A percentile compares a stretch with the other conserved stretches of the same genome.
Evolutionary conservation across 1,284 basidiomycete genomes (phyloP).

Genomic region (Moniliella sp.): DNA sequence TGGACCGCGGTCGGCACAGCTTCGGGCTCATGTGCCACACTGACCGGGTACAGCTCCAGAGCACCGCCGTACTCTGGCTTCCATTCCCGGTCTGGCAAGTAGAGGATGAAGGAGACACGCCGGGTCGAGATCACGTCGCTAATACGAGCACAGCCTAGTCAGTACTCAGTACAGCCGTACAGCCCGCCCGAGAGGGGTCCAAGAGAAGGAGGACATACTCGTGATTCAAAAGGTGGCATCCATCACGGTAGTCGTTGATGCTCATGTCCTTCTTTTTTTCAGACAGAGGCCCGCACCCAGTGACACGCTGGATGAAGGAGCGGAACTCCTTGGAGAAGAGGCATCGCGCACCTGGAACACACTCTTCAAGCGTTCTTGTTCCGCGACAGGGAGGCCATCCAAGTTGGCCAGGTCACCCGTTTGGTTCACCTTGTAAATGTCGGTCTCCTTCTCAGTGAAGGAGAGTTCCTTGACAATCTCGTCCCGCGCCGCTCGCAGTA

Average conservation of each 20-base stretch:
- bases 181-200: too few species aligned
- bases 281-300: conserved; percentile 72
- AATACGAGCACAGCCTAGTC: too few species aligned
- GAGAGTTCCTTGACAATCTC: conserved; percentile 62
- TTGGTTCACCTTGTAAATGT: conserved; percentile 97
- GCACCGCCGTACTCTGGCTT: conserved; percentile 70
- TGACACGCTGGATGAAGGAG: conserved; percentile 60
- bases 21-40: conserved; percentile 18
- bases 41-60: conserved; percentile 67
- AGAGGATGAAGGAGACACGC: conserved; percentile 85
- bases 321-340: conserved; percentile 71
- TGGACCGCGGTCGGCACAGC: conserved; percentile 17
- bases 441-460: conserved; percentile 90
- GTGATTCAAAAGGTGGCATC: conserved; percentile 54
- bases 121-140: conserved; percentile 94
- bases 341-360: conserved; percentile 59
- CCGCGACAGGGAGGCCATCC: conserved; percentile 44
- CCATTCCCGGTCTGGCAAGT: conserved; percentile 63
- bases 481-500: conserved; percentile 54
- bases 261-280: conserved; percentile 88
- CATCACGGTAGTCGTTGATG: conserved; percentile 68
- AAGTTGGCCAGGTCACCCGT: conserved; percentile 88
- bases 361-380: conserved; percentile 18
- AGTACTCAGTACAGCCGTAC: too few species aligned
- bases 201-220: conserved; percentile 16